Evolutionary conservation across 352 stramenopile genomes (phyloP).

Genomic region (Globisporangium parvum): DNA sequence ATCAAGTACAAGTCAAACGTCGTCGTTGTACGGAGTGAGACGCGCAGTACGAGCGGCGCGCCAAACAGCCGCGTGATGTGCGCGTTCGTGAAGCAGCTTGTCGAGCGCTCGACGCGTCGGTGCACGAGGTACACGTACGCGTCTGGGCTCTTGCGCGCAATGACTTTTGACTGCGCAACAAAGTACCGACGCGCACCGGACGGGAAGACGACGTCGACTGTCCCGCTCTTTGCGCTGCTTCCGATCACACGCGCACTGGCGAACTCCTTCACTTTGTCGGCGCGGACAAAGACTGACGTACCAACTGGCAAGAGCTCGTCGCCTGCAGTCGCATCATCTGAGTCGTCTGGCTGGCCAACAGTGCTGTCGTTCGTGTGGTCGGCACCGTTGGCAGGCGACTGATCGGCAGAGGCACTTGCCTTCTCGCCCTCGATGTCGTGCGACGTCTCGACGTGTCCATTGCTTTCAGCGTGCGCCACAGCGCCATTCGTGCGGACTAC

Average conservation of each 20-base stretch:
- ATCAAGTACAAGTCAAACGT: slow-evolving; percentile 73
- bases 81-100: slow-evolving; percentile 74
- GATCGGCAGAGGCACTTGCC: too few species aligned
- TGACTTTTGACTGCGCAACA: slow-evolving; percentile 49
- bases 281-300: slow-evolving; percentile 52
- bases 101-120: slow-evolving; percentile 74
- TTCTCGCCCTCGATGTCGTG: too few species aligned
- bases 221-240: slow-evolving; percentile 44
- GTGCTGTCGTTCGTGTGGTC: too few species aligned
- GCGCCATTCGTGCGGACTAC: too few species aligned
- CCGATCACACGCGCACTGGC: slow-evolving; percentile 62
- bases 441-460: too few species aligned
- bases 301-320: slow-evolving; percentile 31
- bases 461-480: too few species aligned
- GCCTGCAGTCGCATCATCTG: not conserved
- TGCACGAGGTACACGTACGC: slow-evolving; percentile 81
- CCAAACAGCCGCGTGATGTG: slow-evolving; percentile 79
- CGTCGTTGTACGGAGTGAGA: slow-evolving; percentile 60
- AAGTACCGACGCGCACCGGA: slow-evolving; percentile 55
- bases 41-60: slow-evolving; percentile 57
- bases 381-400: too few species aligned
- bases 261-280: slow-evolving; percentile 59
- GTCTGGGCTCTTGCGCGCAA: slow-evolving; percentile 39
- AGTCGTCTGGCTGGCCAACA: slow-evolving; percentile 7
- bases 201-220: slow-evolving; percentile 62